Base-by-base conservation (phyloP, 768 basidiomycete species). In the Tulasnella sp. region DNA sequence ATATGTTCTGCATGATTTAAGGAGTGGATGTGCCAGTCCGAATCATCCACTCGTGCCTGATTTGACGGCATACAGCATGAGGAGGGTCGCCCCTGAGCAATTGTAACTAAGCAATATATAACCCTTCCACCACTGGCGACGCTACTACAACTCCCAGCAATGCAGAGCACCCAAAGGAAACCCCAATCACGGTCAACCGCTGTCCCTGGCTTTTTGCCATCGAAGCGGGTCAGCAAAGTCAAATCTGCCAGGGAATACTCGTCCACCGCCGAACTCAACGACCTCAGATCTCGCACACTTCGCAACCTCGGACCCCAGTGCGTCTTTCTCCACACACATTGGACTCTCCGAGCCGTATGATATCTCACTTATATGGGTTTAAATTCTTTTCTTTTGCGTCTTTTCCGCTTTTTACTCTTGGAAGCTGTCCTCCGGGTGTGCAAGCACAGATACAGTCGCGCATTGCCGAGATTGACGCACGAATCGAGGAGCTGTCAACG, bases 221-320 rank as follows among this genome's bases (percentile, higher is more conserved):
- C 58, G 26, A 59, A 59, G 58, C 32, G 58, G 47, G 48, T 59
- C 30, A 59, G 58, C 50, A 59, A 59, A 26, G 58, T 59, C 27
- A 51, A 50, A 32, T 47, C 58, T 23, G 48, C 50, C 21, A 21
- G 50, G 29, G 50, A 51, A 32, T 50, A 50, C 32, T 34, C 29
- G 3, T 50, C 58, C 32, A 51, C 49, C 43, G 21, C 58, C 32
- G 58, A 59, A 13, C 48, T 59, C 30, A 44, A 51, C 24, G 34
- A 24, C 48, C 42, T 59, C 24, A 45, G 58, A 24, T 32, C 47
- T 30, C 45, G 48, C 47, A 59, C 58, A 30, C 48, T 59, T 24
- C 47, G 29, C 21, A 44, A 59, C 34, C 58, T 59, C 32, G 30
- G 42, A 29, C 47, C 50, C 11, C 29, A 24, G 50, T 49, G 34